Conservation (phyloP, 164 flowering plant genomes). For the Vitis riparia region DNA sequence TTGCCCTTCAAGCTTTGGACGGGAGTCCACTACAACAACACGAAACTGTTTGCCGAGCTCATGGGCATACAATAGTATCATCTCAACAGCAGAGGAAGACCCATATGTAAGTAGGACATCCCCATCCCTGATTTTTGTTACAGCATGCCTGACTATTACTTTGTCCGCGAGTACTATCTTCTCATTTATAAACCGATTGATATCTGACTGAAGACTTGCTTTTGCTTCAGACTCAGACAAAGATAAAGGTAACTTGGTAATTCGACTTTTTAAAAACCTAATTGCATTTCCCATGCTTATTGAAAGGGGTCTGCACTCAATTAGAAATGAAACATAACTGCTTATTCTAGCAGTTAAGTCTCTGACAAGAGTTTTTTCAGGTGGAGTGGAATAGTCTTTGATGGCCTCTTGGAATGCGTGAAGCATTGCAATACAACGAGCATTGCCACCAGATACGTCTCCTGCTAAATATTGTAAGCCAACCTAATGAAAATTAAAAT, state of each 20-base stretch:
- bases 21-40: constrained; percentile 87
- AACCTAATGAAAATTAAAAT: constrained; percentile 50
- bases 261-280: constrained; percentile 66
- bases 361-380: constrained; percentile 65
- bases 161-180: constrained; percentile 84
- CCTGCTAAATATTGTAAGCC: constrained; percentile 78
- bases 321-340: constrained; percentile 75
- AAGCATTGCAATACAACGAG: constrained; percentile 95
- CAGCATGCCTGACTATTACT: constrained; percentile 85
- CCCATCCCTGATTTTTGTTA: constrained; percentile 85
- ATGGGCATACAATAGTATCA: constrained; percentile 79
- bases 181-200: constrained; percentile 74
- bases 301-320: constrained; percentile 84
- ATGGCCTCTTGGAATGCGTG: constrained; percentile 78
- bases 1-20: constrained; percentile 90
- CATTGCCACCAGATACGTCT: constrained; percentile 82
- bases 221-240: constrained; percentile 85
- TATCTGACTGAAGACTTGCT: constrained; percentile 60
- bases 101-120: constrained; percentile 93
- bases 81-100: constrained; percentile 76
- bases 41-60: constrained; percentile 84
- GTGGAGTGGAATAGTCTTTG: constrained; percentile 73
- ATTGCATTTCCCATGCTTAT: constrained; percentile 97
- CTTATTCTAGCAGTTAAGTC: constrained; percentile 82
- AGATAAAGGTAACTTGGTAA: constrained; percentile 60